Evolutionary conservation across 2,329 filamentous ascomycete genomes (phyloP).

Genomic region (Paraphaeosphaeria minitans): DNA sequence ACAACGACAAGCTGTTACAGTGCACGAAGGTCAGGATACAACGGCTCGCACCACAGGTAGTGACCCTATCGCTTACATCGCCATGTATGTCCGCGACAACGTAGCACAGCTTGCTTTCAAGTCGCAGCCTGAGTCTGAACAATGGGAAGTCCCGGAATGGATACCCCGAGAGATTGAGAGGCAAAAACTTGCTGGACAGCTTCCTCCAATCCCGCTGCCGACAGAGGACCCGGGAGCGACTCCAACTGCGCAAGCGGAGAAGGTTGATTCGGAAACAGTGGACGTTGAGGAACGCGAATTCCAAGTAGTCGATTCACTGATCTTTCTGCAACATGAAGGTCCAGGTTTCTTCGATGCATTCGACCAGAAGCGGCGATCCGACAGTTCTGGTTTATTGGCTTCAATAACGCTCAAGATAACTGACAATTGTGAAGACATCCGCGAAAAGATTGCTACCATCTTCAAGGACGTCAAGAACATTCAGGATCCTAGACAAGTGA

Average conservation of each 20-base stretch:
- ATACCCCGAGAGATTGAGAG: constrained; percentile 39
- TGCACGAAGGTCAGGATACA: constrained; percentile 55
- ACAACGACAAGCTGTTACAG: constrained; percentile 58
- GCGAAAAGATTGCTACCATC: constrained; percentile 31
- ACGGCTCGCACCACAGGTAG: constrained; percentile 47
- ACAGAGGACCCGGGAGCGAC: constrained; percentile 10
- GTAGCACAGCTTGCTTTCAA: constrained; percentile 46
- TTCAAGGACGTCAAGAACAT: constrained; percentile 29
- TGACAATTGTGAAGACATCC: constrained; percentile 37
- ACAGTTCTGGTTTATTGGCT: constrained; percentile 20
- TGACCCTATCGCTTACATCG: constrained; percentile 60
- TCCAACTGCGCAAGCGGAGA: constrained; percentile 12
- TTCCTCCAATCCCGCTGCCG: constrained; percentile 20
- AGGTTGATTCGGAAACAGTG: constrained; percentile 11
- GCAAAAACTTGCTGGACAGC: constrained; percentile 21
- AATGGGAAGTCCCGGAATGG: constrained; percentile 54
- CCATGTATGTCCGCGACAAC: constrained; percentile 61
- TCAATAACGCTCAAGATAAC: constrained; percentile 29
- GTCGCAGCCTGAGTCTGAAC: constrained; percentile 51
- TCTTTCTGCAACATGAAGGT: constrained; percentile 43
- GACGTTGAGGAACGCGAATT: constrained; percentile 28
- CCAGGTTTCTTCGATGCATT: constrained; percentile 45
- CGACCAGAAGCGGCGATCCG: constrained; percentile 29
- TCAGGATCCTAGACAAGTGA: constrained; percentile 46
- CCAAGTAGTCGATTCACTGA: constrained; percentile 40